Evolutionary conservation across 495 filamentous ascomycete genomes (phyloP).

Genomic region (Coniosporium apollinis): DNA sequence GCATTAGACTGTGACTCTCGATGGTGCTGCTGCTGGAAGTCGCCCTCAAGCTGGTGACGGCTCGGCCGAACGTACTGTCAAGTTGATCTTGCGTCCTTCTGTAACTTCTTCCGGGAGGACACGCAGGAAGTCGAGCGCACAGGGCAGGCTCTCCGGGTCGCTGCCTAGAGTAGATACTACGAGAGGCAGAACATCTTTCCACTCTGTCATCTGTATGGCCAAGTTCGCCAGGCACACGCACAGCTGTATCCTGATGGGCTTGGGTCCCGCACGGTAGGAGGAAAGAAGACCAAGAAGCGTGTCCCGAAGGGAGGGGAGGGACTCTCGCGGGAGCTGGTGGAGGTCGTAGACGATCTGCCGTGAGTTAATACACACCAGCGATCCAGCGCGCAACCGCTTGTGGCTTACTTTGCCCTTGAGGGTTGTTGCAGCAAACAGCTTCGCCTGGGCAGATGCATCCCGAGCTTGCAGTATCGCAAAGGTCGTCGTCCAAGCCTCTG

Average conservation of each 20-base stretch:
- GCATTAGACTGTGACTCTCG: conserved; percentile 34
- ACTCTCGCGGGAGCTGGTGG: conserved; percentile 64
- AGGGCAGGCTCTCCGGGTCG: conserved; percentile 57
- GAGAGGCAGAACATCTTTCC: conserved; percentile 80
- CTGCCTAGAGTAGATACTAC: conserved; percentile 67
- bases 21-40: conserved; percentile 26
- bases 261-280: conserved; percentile 62
- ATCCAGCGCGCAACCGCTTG: not conserved
- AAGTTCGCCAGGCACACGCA: conserved; percentile 87
- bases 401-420: conserved; percentile 83
- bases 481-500: conserved; percentile 79
- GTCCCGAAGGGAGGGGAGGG: conserved; percentile 59
- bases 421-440: conserved; percentile 91
- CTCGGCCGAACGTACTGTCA: conserved; percentile 75
- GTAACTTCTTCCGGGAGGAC: conserved; percentile 98
- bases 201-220: conserved; percentile 87
- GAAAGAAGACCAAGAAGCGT: conserved; percentile 66
- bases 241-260: conserved; percentile 83
- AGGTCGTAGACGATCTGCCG: conserved; percentile 65
- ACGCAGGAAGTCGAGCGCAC: conserved; percentile 84
- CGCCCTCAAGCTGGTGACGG: conserved; percentile 30
- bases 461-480: conserved; percentile 68
- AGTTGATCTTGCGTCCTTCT: conserved; percentile 94
- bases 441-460: conserved; percentile 57
- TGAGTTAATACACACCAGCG: conserved; percentile 1